Conservation (phyloP, 768 basidiomycete genomes). For the Scleroderma bovista region DNA sequence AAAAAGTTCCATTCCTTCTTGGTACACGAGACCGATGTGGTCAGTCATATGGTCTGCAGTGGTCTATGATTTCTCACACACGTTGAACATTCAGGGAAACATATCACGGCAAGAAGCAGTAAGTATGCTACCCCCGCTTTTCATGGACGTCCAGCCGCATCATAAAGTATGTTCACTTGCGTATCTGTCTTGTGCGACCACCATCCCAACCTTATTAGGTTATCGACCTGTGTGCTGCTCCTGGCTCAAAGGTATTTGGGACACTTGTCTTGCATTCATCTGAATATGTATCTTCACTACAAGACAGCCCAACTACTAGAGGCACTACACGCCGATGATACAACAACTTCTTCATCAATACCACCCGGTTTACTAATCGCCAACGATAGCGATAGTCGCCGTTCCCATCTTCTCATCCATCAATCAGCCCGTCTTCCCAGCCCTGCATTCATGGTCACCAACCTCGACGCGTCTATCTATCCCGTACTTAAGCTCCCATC, state of each 20-base stretch:
- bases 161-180: constrained; percentile 52
- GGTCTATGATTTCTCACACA: neutral
- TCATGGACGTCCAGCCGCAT: constrained; percentile 91
- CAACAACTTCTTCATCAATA: constrained; percentile 53
- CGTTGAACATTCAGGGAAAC: constrained; percentile 73
- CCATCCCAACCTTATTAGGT: constrained; percentile 40
- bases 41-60: constrained; percentile 36
- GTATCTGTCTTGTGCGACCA: neutral
- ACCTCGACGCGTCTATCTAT: constrained; percentile 88
- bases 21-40: constrained; percentile 97
- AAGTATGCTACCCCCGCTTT: constrained; percentile 97
- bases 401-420: constrained; percentile 94
- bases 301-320: constrained; percentile 95
- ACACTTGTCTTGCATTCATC: neutral
- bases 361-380: constrained; percentile 88
- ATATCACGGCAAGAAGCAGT: constrained; percentile 95
- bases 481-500: constrained; percentile 53
- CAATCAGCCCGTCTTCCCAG: constrained; percentile 93
- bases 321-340: constrained; percentile 81
- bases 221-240: constrained; percentile 98
- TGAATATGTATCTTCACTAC: neutral
- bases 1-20: constrained; percentile 94
- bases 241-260: constrained; percentile 79
- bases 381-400: constrained; percentile 92
- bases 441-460: constrained; percentile 91